phyloP scores from a whole-genome alignment of 768 basidiomycete genomes.

The Auriscalpium microsporum region DNA sequence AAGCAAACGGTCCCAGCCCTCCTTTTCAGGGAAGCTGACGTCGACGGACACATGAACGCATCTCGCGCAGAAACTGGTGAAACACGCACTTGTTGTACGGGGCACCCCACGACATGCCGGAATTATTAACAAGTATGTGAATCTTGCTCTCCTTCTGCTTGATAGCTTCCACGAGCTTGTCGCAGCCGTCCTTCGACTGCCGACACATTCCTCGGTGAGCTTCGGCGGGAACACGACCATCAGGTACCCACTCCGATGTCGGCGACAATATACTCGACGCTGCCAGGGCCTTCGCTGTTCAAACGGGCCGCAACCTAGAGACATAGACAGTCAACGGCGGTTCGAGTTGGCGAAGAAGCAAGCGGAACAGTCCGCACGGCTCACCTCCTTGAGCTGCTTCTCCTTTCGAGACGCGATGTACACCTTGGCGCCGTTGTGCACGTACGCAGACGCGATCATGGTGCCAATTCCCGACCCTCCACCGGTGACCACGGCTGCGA shows the following conservation, averaged over 20 bases:
- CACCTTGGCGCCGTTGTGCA: constrained; percentile 80
- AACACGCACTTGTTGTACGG: constrained; percentile 40
- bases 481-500: constrained; percentile 67
- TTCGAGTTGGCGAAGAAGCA: not conserved
- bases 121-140: constrained; percentile 80
- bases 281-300: constrained; percentile 50
- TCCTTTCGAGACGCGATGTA: constrained; percentile 88
- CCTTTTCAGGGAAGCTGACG: constrained; percentile 57
- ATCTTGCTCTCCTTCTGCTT: constrained; percentile 63
- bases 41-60: not conserved
- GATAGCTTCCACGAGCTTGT: constrained; percentile 60
- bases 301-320: constrained; percentile 37
- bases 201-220: not conserved
- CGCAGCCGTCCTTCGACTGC: constrained; percentile 72
- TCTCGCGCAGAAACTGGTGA: not conserved
- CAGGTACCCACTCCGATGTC: constrained; percentile 53
- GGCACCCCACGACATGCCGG: constrained; percentile 74
- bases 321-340: constrained; percentile 29
- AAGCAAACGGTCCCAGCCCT: constrained; percentile 81
- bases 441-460: constrained; percentile 77
- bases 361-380: too few relatives aligned
- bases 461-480: constrained; percentile 79
- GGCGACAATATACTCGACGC: constrained; percentile 65
- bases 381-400: constrained; percentile 63
- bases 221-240: not conserved